These are phyloP conservation scores for Antrodiella citrinella DNA, from an alignment of 768 basidiomycete genomes.

Conservation along the genomic window DNA sequence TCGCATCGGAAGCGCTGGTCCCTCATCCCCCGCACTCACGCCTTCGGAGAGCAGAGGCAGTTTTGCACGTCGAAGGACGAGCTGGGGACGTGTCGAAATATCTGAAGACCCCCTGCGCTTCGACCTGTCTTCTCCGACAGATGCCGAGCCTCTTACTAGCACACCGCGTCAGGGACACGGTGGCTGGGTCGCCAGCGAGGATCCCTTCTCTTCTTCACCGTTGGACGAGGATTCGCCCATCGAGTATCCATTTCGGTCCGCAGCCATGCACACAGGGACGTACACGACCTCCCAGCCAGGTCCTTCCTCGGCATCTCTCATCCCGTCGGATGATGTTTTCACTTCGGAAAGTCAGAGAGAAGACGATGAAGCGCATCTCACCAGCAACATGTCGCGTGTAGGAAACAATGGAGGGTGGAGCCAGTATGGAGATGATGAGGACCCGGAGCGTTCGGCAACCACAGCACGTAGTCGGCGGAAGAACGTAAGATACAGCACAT, in stretches of 20 bases:
- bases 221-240: slow-evolving; percentile 30
- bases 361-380: slow-evolving; percentile 54
- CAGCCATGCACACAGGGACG: slow-evolving; percentile 15
- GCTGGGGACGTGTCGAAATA: slow-evolving; percentile 44
- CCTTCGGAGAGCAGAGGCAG: slow-evolving; percentile 27
- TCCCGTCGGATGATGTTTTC: slow-evolving; percentile 24
- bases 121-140: not conserved
- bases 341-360: slow-evolving; percentile 36
- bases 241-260: slow-evolving; percentile 18
- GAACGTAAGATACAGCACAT: slow-evolving; percentile 42
- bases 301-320: slow-evolving; percentile 46
- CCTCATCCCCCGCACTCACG: slow-evolving; percentile 42
- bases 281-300: slow-evolving; percentile 38
- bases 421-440: slow-evolving; percentile 23
- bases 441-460: slow-evolving; percentile 40
- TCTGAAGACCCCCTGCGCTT: slow-evolving; percentile 40
- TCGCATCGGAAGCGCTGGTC: slow-evolving; percentile 34
- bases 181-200: slow-evolving; percentile 26
- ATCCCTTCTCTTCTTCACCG: slow-evolving; percentile 40
- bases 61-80: slow-evolving; percentile 44
- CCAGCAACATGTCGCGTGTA: slow-evolving; percentile 39
- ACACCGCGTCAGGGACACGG: slow-evolving; percentile 16
- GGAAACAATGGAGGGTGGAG: slow-evolving; percentile 22
- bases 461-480: slow-evolving; percentile 30
- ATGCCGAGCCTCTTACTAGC: slow-evolving; percentile 17